Evolutionary conservation across 75 land plant species (phyloP), one percentile per base, ranked within the genome.

Genomic region (Chamaecyparis obtusa): DNA sequence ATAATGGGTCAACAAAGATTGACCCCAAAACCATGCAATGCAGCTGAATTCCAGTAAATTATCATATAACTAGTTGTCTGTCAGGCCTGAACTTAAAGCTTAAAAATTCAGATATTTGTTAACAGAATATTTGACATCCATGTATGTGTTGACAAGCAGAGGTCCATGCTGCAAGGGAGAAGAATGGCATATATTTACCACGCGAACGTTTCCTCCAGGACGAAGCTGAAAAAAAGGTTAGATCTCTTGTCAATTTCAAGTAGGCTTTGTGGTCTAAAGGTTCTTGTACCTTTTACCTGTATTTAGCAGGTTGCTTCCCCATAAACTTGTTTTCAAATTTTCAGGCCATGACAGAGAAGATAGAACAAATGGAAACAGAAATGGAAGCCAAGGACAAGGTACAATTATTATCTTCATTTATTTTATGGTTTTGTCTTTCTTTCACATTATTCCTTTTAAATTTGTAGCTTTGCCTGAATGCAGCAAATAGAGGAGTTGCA

Each of bases 171-270:
- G 99, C 99, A 44, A 94, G 99, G 77, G 99, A 98, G 88, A 95
- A 95, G 90, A 98, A 98, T 92, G 99, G 99, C n/a, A 95, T 98
- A 13, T 98, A 98, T 86, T 87, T 98, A 83, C 99, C 99, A 51
- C 95, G 93, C 57, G 99, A 98, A 39, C 99, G 99, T 41, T 95
- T 88, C 88, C 83, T 90, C 48, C 96, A 91, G 41, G 99, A 98
- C 75, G 99, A 98, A 91, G 97, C 99, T 88, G 97, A 98, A 87
- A 98, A 98, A 90, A 98, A 98, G 99, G 99, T 97, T 83, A 5
- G 85, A 37, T 35, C 86, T 67, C 33, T 75, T 9, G 46, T 7
- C 71, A 69, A 27, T 75, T 35, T 43, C 71, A 54, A 51, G 54
- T 33, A 24, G 24, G 51, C 4, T 44, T 32, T 44, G 15, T 84